Evolutionary conservation across 139 green algal genomes (phyloP).

Genomic region (Haematococcus lacustris): DNA sequence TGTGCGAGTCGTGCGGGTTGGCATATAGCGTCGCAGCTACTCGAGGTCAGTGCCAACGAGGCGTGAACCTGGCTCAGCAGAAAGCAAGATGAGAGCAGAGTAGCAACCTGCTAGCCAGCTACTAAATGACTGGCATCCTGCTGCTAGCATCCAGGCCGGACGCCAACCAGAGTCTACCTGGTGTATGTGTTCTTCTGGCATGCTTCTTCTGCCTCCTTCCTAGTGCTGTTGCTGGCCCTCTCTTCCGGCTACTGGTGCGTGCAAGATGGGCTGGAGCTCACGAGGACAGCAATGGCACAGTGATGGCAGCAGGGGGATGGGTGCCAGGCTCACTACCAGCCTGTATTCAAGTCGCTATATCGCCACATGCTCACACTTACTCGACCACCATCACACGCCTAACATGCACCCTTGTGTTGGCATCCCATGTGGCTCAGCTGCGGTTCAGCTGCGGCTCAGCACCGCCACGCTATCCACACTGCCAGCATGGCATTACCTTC

Average conservation of each 20-base stretch:
- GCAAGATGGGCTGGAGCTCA: too few species aligned
- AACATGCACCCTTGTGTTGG: background rate
- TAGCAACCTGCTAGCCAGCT: background rate
- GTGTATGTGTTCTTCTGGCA: slow-evolving; percentile 12
- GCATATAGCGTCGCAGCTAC: background rate
- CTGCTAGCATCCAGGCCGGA: background rate
- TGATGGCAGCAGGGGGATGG: background rate
- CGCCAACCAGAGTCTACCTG: slow-evolving; percentile 6
- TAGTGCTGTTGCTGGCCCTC: slow-evolving; percentile 26
- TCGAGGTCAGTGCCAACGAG: background rate
- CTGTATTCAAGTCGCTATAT: background rate
- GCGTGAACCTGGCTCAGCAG: background rate
- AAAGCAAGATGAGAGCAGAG: background rate
- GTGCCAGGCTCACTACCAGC: background rate
- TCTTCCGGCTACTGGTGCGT: slow-evolving; percentile 26
- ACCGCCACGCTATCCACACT: background rate
- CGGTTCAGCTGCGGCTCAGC: background rate
- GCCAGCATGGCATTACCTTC: background rate
- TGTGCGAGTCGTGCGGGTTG: slow-evolving; percentile 2
- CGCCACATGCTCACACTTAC: background rate
- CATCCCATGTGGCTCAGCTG: background rate
- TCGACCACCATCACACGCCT: background rate
- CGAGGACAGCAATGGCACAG: too few species aligned
- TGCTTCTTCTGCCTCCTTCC: slow-evolving; percentile 1
- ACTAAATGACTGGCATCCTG: background rate